Percentiles rank a stretch among this genome's conserved stretches.
Conservation (phyloP, 2,329 filamentous ascomycete species). For the Cordyceps cicadae region DNA sequence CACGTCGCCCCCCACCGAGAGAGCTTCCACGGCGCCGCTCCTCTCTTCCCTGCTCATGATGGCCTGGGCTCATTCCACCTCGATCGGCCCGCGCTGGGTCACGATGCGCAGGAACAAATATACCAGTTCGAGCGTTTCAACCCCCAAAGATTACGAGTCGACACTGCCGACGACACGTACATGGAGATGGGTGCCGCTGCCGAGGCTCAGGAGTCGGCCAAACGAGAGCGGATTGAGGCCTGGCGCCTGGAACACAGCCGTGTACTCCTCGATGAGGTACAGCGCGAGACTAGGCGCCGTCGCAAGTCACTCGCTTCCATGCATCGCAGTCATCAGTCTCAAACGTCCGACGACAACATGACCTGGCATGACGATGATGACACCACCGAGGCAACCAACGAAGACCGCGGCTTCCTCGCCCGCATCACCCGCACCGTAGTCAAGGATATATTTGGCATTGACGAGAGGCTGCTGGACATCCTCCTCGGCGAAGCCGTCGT, state of each 20-base stretch:
- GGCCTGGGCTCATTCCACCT: slow-evolving; percentile 78
- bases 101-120: slow-evolving; percentile 68
- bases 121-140: slow-evolving; percentile 87
- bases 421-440: slow-evolving; percentile 80
- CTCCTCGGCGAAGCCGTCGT: slow-evolving; percentile 73
- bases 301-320: slow-evolving; percentile 51
- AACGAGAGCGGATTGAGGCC: slow-evolving; percentile 74
- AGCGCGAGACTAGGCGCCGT: slow-evolving; percentile 68
- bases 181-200: slow-evolving; percentile 19
- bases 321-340: slow-evolving; percentile 20
- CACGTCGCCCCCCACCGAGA: slow-evolving; percentile 18
- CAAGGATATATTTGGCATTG: slow-evolving; percentile 81
- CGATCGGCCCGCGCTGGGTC: slow-evolving; percentile 43
- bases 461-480: slow-evolving; percentile 74
- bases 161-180: slow-evolving; percentile 44
- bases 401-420: slow-evolving; percentile 65
- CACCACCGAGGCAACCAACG: slow-evolving; percentile 33
- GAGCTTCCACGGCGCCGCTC: slow-evolving; percentile 39
- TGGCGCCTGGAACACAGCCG: slow-evolving; percentile 90
- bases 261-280: slow-evolving; percentile 78
- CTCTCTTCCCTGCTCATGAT: slow-evolving; percentile 84
- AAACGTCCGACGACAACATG: slow-evolving; percentile 30
- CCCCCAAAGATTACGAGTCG: slow-evolving; percentile 54
- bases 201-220: slow-evolving; percentile 54
- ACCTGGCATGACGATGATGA: slow-evolving; percentile 46